phyloP scores from a whole-genome alignment of 169 alveolate genomes.

The Neospora caninum region DNA sequence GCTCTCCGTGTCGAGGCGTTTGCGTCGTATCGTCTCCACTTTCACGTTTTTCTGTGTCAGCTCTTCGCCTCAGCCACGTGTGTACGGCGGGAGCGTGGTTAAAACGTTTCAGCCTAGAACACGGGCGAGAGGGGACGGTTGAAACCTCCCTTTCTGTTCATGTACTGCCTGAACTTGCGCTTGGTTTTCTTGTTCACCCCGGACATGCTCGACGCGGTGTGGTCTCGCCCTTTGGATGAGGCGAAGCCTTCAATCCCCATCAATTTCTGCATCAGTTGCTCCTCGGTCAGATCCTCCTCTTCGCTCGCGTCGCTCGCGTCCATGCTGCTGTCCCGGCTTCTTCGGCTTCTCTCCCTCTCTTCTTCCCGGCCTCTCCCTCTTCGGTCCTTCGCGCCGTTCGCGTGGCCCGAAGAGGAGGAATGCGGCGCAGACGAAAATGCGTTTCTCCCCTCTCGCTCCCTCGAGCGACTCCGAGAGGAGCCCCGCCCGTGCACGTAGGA shows the following conservation, averaged over 20 bases:
- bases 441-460: not conserved
- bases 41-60: not conserved
- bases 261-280: slow-evolving; percentile 78
- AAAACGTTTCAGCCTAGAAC: slow-evolving; percentile 45
- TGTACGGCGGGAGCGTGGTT: not conserved
- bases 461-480: not conserved
- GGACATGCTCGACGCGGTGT: slow-evolving; percentile 82
- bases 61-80: not conserved
- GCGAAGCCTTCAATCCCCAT: slow-evolving; percentile 85
- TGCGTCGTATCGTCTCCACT: no score
- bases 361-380: not conserved
- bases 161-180: slow-evolving; percentile 92
- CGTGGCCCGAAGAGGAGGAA: not conserved
- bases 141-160: slow-evolving; percentile 94
- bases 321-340: not conserved
- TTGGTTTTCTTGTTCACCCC: slow-evolving; percentile 85
- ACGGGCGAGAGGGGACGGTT: slow-evolving; percentile 92
- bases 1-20: no score
- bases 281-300: slow-evolving; percentile 70
- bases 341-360: slow-evolving; percentile 12
- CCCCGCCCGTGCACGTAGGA: not conserved
- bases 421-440: not conserved
- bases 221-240: slow-evolving; percentile 83
- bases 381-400: not conserved
- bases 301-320: not conserved